A percentile compares a stretch with the other conserved stretches of the same genome.
These are phyloP conservation scores for Alnus glutinosa DNA, from an alignment of 306 rosid species.

Conservation along the genomic window DNA sequence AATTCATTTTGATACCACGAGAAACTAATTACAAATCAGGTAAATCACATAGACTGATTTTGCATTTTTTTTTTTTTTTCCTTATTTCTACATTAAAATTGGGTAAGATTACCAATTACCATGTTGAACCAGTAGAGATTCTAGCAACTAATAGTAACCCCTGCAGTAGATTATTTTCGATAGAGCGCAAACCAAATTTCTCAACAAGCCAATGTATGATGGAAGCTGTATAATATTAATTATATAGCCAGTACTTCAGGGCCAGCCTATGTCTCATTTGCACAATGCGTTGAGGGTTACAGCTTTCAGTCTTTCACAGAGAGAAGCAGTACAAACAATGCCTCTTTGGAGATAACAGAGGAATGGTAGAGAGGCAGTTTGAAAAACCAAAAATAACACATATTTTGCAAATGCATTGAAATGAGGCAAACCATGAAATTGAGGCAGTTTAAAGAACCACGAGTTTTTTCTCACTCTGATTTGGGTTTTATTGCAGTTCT, in stretches of 20 bases:
- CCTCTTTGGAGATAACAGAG: not conserved
- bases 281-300: slow-evolving; percentile 44
- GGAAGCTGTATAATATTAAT: slow-evolving; percentile 5
- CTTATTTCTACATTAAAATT: not conserved
- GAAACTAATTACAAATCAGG: no score
- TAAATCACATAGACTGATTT: no score
- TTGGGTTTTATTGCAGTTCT: slow-evolving; percentile 53
- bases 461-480: slow-evolving; percentile 50
- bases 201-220: no score
- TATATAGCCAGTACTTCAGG: slow-evolving; percentile 32
- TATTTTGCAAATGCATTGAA: slow-evolving; percentile 13
- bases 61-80: no score
- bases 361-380: not conserved
- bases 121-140: no score
- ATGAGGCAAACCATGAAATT: not conserved
- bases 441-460: slow-evolving; percentile 11
- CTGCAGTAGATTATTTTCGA: no score
- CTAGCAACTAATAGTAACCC: no score
- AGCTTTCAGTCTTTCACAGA: not conserved
- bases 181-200: no score
- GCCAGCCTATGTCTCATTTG: slow-evolving; percentile 34
- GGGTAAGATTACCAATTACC: no score
- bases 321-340: not conserved
- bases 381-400: slow-evolving; percentile 39
- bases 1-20: no score